These are phyloP conservation scores for Leccinum pseudoinsigne DNA, from an alignment of 1,284 basidiomycete genomes.

Conservation along the genomic window DNA sequence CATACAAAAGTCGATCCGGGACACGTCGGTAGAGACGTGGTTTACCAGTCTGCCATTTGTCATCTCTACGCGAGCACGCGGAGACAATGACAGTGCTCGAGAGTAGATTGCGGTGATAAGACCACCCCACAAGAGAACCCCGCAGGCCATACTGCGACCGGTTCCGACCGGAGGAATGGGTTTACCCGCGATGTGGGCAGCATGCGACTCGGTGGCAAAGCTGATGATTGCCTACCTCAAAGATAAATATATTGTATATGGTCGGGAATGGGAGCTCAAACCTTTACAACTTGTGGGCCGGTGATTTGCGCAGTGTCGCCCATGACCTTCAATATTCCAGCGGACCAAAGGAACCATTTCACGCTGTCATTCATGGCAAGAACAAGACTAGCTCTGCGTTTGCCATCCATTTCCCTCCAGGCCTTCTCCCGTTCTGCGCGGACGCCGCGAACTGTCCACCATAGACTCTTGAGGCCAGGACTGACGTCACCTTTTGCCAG, in stretches of 20 bases:
- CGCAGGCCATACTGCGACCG: slow-evolving; percentile 38
- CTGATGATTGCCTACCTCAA: slow-evolving; percentile 64
- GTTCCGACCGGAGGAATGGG: slow-evolving; percentile 58
- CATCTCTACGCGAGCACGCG: not conserved
- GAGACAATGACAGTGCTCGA: not conserved
- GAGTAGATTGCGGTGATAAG: not conserved
- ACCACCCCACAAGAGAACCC: not conserved
- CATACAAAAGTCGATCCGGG: not conserved
- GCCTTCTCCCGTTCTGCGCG: slow-evolving; percentile 54
- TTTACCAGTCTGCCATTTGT: not conserved
- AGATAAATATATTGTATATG: slow-evolving; percentile 3
- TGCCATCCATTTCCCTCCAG: slow-evolving; percentile 68
- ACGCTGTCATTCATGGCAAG: slow-evolving; percentile 83
- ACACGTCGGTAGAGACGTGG: not conserved
- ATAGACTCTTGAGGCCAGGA: slow-evolving; percentile 52
- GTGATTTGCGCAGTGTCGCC: slow-evolving; percentile 74
- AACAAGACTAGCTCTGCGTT: slow-evolving; percentile 66
- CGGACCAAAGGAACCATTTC: slow-evolving; percentile 82
- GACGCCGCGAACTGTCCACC: slow-evolving; percentile 62
- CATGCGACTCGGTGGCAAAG: slow-evolving; percentile 70
- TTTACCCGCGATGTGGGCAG: slow-evolving; percentile 47
- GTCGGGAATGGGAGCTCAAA: slow-evolving; percentile 21
- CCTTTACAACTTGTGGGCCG: slow-evolving; percentile 78
- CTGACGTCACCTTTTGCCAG: slow-evolving; percentile 64
- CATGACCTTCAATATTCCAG: slow-evolving; percentile 74